phyloP scores from a whole-genome alignment of 768 basidiomycete species.

The Clitopilus passeckerianus region DNA sequence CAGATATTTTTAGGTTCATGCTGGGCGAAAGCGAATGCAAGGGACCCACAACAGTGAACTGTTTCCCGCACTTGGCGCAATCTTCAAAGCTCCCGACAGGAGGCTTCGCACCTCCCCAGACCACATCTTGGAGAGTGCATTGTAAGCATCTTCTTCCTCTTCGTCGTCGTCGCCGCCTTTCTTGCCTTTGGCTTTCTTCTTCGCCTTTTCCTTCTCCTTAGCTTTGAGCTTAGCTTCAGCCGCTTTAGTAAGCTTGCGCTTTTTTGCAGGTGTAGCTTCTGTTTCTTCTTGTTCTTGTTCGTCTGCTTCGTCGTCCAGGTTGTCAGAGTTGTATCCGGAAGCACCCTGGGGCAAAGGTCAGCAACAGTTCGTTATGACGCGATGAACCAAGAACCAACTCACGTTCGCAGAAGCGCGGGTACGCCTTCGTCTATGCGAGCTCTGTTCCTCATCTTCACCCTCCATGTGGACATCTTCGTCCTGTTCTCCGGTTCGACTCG shows the following conservation, averaged over 20 bases:
- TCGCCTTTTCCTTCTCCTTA: constrained; percentile 36
- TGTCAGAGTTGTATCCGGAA: constrained; percentile 65
- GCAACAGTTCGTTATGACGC: background rate
- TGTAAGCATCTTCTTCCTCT: constrained; percentile 64
- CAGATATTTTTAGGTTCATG: background rate
- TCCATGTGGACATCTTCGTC: constrained; percentile 9
- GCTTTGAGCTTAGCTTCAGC: constrained; percentile 34
- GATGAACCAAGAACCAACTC: background rate
- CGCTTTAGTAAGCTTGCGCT: constrained; percentile 49
- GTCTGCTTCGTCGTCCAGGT: constrained; percentile 55
- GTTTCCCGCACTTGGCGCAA: constrained; percentile 78
- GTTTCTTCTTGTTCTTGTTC: constrained; percentile 18
- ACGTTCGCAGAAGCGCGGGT: constrained; percentile 1
- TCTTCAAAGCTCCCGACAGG: constrained; percentile 73
- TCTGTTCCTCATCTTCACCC: constrained; percentile 6
- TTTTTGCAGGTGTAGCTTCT: constrained; percentile 37
- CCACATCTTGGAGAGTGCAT: constrained; percentile 51
- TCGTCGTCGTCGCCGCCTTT: constrained; percentile 36
- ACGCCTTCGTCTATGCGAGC: constrained; percentile 2
- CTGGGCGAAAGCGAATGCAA: background rate
- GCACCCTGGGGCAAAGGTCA: constrained; percentile 14
- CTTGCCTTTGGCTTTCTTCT: constrained; percentile 36
- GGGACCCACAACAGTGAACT: constrained; percentile 80
- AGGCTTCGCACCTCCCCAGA: constrained; percentile 43
- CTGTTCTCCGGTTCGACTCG: constrained; percentile 25